A percentile compares a stretch with the other conserved stretches of the same genome.
Evolutionary conservation across 1,284 basidiomycete species (phyloP).

Genomic region (Tilletia setariae): DNA sequence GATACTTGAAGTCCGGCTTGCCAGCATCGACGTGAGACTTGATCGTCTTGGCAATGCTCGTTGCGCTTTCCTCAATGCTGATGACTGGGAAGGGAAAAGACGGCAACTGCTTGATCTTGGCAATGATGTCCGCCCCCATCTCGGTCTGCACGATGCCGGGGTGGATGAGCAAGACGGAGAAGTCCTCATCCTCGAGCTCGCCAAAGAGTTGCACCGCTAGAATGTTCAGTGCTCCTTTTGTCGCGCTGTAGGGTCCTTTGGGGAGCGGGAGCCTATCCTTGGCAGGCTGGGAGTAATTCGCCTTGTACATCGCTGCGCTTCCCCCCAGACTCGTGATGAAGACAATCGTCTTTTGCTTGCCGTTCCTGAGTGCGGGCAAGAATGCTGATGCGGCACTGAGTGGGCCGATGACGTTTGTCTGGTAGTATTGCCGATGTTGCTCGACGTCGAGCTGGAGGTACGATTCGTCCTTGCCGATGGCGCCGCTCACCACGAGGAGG

Average conservation of each 20-base stretch:
- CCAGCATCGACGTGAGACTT: background rate
- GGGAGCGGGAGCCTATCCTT: background rate
- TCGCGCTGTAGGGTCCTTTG: constrained; percentile 3
- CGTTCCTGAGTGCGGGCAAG: constrained; percentile 19
- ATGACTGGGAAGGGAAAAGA: background rate
- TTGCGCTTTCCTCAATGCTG: background rate
- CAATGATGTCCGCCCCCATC: constrained; percentile 7
- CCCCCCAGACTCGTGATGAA: too few relatives aligned
- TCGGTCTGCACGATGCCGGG: constrained; percentile 21
- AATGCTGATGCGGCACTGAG: constrained; percentile 18
- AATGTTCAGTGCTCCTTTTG: constrained; percentile 21
- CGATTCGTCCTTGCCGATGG: background rate
- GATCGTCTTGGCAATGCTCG: constrained; percentile 15
- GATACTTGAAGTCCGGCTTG: constrained; percentile 16
- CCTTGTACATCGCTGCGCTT: too few relatives aligned
- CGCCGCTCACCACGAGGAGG: constrained; percentile 20
- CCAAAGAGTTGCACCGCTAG: constrained; percentile 14
- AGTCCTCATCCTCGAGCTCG: constrained; percentile 20
- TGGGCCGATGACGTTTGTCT: constrained; percentile 21
- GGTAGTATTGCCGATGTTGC: background rate
- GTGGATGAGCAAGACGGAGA: constrained; percentile 20
- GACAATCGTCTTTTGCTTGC: constrained; percentile 19
- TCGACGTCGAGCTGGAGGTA: constrained; percentile 8
- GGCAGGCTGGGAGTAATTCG: background rate
- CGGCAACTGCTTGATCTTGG: background rate